phyloP scores from a whole-genome alignment of 768 basidiomycete genomes.

The Suillus sp. region DNA sequence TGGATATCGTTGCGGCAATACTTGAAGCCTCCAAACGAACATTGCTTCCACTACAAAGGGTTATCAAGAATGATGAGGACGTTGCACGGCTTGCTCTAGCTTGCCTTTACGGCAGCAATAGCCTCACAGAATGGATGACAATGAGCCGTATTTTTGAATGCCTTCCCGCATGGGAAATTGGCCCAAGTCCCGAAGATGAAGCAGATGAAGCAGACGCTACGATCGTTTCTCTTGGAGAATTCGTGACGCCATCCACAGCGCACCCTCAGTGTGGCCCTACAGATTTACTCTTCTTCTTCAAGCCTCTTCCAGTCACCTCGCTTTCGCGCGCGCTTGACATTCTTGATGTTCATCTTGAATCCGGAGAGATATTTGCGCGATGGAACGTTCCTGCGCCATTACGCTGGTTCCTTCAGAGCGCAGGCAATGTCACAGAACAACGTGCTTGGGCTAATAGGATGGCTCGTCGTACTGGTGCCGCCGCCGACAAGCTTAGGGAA shows the following conservation, averaged over 20 bases:
- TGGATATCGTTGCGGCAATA: constrained; percentile 70
- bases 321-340: constrained; percentile 87
- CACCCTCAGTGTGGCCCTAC: constrained; percentile 57
- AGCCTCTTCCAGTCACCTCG: constrained; percentile 69
- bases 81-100: constrained; percentile 86
- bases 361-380: constrained; percentile 86
- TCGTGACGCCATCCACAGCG: constrained; percentile 73
- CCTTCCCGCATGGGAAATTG: constrained; percentile 84
- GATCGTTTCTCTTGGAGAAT: constrained; percentile 74
- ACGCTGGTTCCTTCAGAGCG: constrained; percentile 88
- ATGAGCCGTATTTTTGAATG: constrained; percentile 97
- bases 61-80: constrained; percentile 82
- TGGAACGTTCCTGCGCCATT: constrained; percentile 86
- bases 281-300: constrained; percentile 82
- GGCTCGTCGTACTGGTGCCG: constrained; percentile 67
- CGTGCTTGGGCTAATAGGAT: constrained; percentile 85
- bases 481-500: constrained; percentile 53
- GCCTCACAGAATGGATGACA: constrained; percentile 69
- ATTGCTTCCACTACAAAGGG: constrained; percentile 63
- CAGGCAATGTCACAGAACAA: constrained; percentile 66
- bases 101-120: constrained; percentile 81
- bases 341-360: constrained; percentile 91
- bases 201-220: constrained; percentile 83
- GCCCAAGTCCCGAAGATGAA: constrained; percentile 56
- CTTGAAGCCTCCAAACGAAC: constrained; percentile 95